Percentiles rank a stretch among this genome's conserved stretches.
These are phyloP conservation scores for Paramecium bursaria DNA, from an alignment of 73 alveolate genomes.

Conservation along the genomic window DNA sequence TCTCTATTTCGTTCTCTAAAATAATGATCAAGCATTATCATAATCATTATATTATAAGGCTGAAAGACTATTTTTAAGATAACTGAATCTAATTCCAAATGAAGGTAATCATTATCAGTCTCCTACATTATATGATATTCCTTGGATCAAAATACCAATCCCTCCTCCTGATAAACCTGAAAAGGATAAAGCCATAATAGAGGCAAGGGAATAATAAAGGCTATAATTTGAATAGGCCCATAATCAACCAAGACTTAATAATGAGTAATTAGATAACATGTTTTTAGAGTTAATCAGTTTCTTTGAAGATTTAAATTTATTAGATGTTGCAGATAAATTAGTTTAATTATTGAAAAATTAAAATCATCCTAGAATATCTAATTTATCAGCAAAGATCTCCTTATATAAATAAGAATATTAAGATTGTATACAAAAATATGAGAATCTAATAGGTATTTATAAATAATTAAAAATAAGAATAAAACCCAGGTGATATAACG, in stretches of 20 bases:
- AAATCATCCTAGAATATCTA: not conserved
- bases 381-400: conserved; percentile 13
- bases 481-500: not conserved
- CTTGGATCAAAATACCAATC: conserved; percentile 61
- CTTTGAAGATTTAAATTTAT: conserved; percentile 70
- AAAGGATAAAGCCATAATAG: conserved; percentile 68
- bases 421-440: not conserved
- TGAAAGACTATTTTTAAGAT: conserved; percentile 73
- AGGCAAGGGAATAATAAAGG: conserved; percentile 48
- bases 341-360: conserved; percentile 26
- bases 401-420: conserved; percentile 5
- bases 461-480: not conserved
- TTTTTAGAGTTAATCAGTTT: conserved; percentile 77
- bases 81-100: conserved; percentile 63
- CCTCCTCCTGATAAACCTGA: conserved; percentile 66
- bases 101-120: conserved; percentile 66
- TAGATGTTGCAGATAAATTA: conserved; percentile 71
- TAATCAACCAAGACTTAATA: conserved; percentile 50
- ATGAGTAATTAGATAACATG: conserved; percentile 74
- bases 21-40: conserved; percentile 71
- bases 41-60: conserved; percentile 77
- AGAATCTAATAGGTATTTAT: not conserved
- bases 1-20: conserved; percentile 70
- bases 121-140: conserved; percentile 65
- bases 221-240: conserved; percentile 37